A percentile compares a stretch with the other conserved stretches of the same genome.
Conservation (phyloP, 441 rosid genomes). For the Iberis amara region DNA sequence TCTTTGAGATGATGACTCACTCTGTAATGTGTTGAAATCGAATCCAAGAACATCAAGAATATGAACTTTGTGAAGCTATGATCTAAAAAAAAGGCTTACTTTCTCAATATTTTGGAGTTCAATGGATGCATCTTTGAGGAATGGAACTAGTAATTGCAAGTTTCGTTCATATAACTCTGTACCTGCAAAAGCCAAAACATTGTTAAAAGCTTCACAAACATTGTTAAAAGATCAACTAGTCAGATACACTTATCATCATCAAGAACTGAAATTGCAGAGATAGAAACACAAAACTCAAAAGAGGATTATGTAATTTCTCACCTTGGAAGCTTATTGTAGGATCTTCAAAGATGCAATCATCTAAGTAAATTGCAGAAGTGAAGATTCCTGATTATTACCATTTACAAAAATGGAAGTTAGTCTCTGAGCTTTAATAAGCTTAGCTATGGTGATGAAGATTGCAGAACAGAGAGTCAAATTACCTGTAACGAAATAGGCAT, state of each 20-base stretch:
- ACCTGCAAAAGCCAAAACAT: slow-evolving; percentile 39
- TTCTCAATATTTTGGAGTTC: slow-evolving; percentile 52
- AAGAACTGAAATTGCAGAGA: not conserved
- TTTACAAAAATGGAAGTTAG: not conserved
- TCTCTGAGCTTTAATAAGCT: too few species aligned
- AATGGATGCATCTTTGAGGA: slow-evolving; percentile 69
- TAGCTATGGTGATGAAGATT: too few species aligned
- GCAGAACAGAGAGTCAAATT: not conserved
- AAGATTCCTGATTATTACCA: slow-evolving; percentile 45
- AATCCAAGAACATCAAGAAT: slow-evolving; percentile 9
- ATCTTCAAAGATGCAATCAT: slow-evolving; percentile 78
- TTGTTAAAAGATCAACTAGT: too few species aligned
- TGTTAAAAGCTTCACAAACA: not conserved
- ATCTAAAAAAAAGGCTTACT: slow-evolving; percentile 35
- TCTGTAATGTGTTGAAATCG: slow-evolving; percentile 37
- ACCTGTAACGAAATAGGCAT: slow-evolving; percentile 90
- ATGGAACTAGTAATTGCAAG: slow-evolving; percentile 73
- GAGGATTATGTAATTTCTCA: slow-evolving; percentile 16
- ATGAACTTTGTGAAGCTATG: not conserved
- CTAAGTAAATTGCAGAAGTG: slow-evolving; percentile 50
- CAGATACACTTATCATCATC: not conserved
- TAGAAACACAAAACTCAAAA: not conserved
- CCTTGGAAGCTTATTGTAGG: slow-evolving; percentile 81
- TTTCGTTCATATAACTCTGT: slow-evolving; percentile 63
- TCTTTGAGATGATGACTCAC: slow-evolving; percentile 33